Percentiles rank a stretch among this genome's conserved stretches.
Evolutionary conservation across 1,284 basidiomycete species (phyloP).

Genomic region (Pterulicium gracile): DNA sequence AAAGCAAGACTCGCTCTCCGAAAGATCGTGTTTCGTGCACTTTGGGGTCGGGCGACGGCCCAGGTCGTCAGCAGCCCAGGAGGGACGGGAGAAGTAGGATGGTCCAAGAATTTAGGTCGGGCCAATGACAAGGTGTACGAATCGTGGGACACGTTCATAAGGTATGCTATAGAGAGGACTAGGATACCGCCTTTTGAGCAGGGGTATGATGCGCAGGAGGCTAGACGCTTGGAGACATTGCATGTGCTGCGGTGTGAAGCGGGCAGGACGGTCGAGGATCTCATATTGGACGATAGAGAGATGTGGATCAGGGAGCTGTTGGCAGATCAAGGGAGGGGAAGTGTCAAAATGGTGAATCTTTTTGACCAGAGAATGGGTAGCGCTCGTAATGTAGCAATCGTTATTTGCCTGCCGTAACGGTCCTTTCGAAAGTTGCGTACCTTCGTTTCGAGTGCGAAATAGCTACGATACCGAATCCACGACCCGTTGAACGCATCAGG

Average conservation of each 20-base stretch:
- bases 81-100: neutral
- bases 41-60: constrained; percentile 16
- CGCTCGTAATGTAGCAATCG: constrained; percentile 15
- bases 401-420: too few relatives aligned
- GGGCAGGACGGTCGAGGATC: constrained; percentile 28
- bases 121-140: constrained; percentile 23
- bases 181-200: constrained; percentile 9
- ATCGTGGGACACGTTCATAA: constrained; percentile 21
- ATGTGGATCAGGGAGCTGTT: constrained; percentile 23
- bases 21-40: constrained; percentile 27
- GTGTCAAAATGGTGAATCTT: constrained; percentile 11
- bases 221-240: constrained; percentile 23
- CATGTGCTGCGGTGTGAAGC: constrained; percentile 28
- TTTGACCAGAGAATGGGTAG: constrained; percentile 15
- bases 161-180: constrained; percentile 16
- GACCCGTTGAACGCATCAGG: too few relatives aligned
- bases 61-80: neutral
- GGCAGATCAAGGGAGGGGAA: constrained; percentile 9
- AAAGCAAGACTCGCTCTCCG: constrained; percentile 21
- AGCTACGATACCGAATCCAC: too few relatives aligned
- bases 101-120: constrained; percentile 16
- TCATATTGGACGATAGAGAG: constrained; percentile 27
- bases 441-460: too few relatives aligned
- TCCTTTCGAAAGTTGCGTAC: too few relatives aligned
- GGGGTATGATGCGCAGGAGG: constrained; percentile 10